Evolutionary conservation across 2,329 filamentous ascomycete genomes (phyloP).

Genomic region (Coniella lustricola): DNA sequence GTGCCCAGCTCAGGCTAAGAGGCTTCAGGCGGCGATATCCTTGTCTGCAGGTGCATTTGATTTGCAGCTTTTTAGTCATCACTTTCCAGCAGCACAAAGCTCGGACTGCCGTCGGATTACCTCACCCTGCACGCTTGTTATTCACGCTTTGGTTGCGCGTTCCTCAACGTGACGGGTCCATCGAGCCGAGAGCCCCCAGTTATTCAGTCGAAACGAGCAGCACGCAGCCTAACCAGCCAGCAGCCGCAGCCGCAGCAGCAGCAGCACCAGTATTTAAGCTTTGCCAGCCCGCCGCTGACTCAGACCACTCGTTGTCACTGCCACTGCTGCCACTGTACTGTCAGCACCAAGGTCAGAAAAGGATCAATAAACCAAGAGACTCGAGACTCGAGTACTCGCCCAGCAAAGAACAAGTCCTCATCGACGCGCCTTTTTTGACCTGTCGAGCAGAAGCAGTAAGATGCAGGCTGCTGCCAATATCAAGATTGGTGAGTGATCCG

Average conservation of each 20-base stretch:
- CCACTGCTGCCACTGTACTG: background rate
- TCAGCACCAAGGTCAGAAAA: too few relatives aligned
- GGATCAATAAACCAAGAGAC: too few relatives aligned
- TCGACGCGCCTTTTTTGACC: background rate
- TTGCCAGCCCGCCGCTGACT: too few relatives aligned
- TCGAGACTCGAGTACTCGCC: background rate
- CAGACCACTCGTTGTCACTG: background rate
- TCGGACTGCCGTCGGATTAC: background rate
- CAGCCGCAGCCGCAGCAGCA: too few relatives aligned
- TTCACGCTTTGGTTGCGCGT: background rate
- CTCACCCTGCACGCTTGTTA: background rate
- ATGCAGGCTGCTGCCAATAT: slow-evolving; percentile 16
- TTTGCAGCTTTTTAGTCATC: slow-evolving; percentile 3
- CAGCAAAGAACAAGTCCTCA: background rate
- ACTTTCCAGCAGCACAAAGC: background rate
- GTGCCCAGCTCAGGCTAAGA: background rate
- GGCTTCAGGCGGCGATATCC: too few relatives aligned
- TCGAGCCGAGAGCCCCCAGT: background rate
- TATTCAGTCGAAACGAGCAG: too few relatives aligned
- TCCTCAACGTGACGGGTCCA: too few relatives aligned
- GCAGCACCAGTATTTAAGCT: background rate
- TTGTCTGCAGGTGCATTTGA: too few relatives aligned
- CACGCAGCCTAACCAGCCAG: too few relatives aligned
- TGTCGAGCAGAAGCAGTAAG: slow-evolving; percentile 7
- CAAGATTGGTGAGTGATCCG: slow-evolving; percentile 14